These are phyloP conservation scores for Botrytis pseudocinerea DNA, from an alignment of 2,329 filamentous ascomycete species.

Conservation along the genomic window DNA sequence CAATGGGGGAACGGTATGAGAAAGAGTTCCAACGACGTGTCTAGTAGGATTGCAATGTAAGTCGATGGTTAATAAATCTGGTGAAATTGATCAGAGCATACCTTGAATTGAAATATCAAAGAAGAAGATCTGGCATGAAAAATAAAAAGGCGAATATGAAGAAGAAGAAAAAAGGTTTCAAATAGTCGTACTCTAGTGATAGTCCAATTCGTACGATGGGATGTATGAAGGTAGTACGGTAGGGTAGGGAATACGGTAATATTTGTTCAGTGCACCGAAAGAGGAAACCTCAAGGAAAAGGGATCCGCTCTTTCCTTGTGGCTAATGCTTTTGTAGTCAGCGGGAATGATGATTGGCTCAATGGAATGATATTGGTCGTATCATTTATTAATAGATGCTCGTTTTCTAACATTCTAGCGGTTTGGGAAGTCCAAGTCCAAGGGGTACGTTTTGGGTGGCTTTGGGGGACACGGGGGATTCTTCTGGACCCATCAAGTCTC, in stretches of 20 bases:
- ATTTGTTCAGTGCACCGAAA: conserved; percentile 6
- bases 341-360: neutral
- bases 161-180: neutral
- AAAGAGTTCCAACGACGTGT: conserved; percentile 6
- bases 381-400: conserved; percentile 7
- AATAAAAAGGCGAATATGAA: neutral
- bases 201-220: neutral
- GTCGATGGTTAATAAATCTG: neutral
- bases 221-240: neutral
- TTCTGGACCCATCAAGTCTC: neutral
- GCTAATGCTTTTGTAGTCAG: neutral
- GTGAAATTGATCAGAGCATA: neutral
- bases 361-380: neutral
- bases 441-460: neutral
- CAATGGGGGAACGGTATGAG: neutral
- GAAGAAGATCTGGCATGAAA: neutral
- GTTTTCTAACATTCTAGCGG: neutral
- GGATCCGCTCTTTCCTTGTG: neutral
- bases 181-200: neutral
- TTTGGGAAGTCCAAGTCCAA: neutral
- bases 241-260: neutral
- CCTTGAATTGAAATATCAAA: neutral
- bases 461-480: neutral
- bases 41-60: conserved; percentile 3
- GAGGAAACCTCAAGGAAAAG: conserved; percentile 7